Evolutionary conservation across 495 filamentous ascomycete genomes (phyloP).

Genomic region (Podospora fimiseda): DNA sequence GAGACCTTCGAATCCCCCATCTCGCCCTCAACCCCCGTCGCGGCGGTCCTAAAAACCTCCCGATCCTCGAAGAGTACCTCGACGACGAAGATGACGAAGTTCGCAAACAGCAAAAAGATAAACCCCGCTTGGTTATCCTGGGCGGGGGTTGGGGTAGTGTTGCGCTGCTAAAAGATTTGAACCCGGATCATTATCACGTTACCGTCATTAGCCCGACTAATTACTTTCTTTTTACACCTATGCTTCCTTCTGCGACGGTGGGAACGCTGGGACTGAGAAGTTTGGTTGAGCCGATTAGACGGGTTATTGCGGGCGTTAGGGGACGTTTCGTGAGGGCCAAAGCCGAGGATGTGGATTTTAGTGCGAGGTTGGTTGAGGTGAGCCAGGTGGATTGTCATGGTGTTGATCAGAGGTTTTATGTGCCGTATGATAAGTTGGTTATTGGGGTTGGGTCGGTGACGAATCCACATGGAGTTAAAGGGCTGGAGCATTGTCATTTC

Average conservation of each 20-base stretch:
- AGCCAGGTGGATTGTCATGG: constrained; percentile 66
- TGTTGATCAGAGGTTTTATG: constrained; percentile 71
- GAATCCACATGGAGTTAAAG: constrained; percentile 93
- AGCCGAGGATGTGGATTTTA: constrained; percentile 86
- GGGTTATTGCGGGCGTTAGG: constrained; percentile 66
- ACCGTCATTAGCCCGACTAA: constrained; percentile 91
- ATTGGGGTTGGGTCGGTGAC: constrained; percentile 87
- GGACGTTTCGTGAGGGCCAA: constrained; percentile 86
- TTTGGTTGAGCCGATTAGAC: constrained; percentile 84
- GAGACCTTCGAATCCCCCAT: constrained; percentile 76
- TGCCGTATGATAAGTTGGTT: constrained; percentile 98
- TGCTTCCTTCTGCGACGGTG: constrained; percentile 94
- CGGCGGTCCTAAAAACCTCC: constrained; percentile 94
- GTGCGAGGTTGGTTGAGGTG: constrained; percentile 82
- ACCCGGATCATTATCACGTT: constrained; percentile 86
- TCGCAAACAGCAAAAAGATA: constrained; percentile 59
- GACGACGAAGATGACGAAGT: constrained; percentile 79
- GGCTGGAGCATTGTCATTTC: constrained; percentile 89
- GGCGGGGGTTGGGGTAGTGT: constrained; percentile 96
- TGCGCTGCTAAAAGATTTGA: constrained; percentile 81
- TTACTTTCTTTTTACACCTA: constrained; percentile 96
- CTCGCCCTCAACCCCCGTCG: constrained; percentile 71
- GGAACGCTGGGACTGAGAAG: constrained; percentile 88
- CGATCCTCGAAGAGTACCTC: constrained; percentile 77
- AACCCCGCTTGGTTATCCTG: constrained; percentile 85